Base-by-base conservation (phyloP, 2,329 filamentous ascomycete genomes). In the Stagonosporopsis chrysanthemi region DNA sequence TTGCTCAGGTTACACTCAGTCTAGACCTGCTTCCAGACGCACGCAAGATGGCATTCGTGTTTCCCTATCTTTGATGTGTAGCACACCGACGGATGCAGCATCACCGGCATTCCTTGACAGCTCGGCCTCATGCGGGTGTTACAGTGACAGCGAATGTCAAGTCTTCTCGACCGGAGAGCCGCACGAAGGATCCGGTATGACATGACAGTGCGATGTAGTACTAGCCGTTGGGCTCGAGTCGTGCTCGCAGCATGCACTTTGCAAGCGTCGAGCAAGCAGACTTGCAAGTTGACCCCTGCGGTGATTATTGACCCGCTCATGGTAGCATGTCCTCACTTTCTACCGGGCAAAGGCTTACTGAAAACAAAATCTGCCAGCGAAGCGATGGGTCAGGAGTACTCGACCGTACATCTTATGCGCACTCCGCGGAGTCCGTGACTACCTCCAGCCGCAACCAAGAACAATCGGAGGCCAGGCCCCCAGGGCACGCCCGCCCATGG, bases 101-200 rank as follows among this genome's bases (percentile, higher is more conserved):
- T 17, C 38, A 43, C 43, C 48, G 43, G 38, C 48, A 52, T 52
- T 47, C 42, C 43, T 14, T 6, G 17, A 22, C 24, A 36, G 22
- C 19, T 24, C 42, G 31, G 31, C 7, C 24, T 24, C 23, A 26
- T 48, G 11, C 47, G 31, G 42, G 29, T 33, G 48, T 56, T 48
- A 39, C 54, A 57, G 43, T 40, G 48, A 48, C 39, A 52, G 31
- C 46, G 28, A 33, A 33, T 33, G 31, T n/a, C 28, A 12, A 29
- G 24, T 6, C 6, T 26, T 8, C 8, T 45, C 23, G 22, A 50
- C 14, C 26, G 3, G 41, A 51, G 42, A 56, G 36, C 48, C 48
- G 54, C 48, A 33, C 9, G 38, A 47, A 38, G 5, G 38, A 29
- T 42, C 36, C 38, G 9, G 38, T 36, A 23, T 9, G 17, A n/a